Conservation (phyloP, 768 basidiomycete species). For the Phylloporus sp. region DNA sequence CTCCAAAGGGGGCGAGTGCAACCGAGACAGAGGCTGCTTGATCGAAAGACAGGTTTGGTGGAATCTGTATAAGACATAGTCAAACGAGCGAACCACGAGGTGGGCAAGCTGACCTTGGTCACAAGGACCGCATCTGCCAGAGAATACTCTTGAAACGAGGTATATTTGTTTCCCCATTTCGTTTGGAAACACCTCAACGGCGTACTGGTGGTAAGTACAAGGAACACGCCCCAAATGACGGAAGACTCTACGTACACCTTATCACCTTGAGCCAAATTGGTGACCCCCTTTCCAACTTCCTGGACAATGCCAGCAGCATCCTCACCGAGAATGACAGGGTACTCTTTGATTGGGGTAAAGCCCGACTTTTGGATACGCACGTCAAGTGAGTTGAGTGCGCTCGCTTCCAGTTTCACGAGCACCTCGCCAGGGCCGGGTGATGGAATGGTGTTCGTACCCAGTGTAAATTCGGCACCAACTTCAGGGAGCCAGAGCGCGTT, state of each 20-base stretch:
- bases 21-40: constrained; percentile 34
- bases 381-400: constrained; percentile 45
- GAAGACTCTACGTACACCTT: constrained; percentile 27
- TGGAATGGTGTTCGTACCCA: constrained; percentile 19
- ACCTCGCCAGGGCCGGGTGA: constrained; percentile 40
- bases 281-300: constrained; percentile 37
- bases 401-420: constrained; percentile 40
- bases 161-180: background rate
- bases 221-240: background rate
- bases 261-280: constrained; percentile 31
- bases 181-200: background rate
- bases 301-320: constrained; percentile 38
- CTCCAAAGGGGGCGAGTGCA: constrained; percentile 31
- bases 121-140: constrained; percentile 17
- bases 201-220: background rate
- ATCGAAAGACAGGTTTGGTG: constrained; percentile 32
- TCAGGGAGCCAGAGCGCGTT: constrained; percentile 15
- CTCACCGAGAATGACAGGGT: constrained; percentile 34
- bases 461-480: constrained; percentile 8
- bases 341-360: constrained; percentile 25
- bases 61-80: constrained; percentile 22
- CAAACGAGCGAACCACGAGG: background rate
- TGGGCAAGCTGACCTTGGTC: constrained; percentile 13
- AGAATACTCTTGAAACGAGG: constrained; percentile 25
- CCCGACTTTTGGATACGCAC: constrained; percentile 6